Base-by-base conservation (phyloP, 2,329 filamentous ascomycete species). In the Colletotrichum destructivum region DNA sequence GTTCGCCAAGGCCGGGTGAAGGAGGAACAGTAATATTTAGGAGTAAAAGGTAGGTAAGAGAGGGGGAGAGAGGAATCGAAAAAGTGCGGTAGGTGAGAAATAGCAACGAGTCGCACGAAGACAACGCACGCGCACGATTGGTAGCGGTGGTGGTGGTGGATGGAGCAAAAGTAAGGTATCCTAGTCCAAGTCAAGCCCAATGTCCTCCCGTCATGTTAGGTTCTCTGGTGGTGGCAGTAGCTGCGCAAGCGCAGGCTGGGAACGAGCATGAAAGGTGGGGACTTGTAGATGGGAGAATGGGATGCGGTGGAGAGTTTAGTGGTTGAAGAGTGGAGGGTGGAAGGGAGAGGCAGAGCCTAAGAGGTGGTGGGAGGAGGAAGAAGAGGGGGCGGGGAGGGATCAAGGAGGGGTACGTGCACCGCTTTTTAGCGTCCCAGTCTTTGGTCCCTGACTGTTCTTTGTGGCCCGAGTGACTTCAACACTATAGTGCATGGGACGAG, bases 1-100 rank as follows among this genome's bases (percentile, higher is more conserved):
- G 62, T 52, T 69, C 40, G 69, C 69, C 66, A 71, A 73, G 68
- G 71, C 66, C 61, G 64, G 52, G 35, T 35, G 57, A 60, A 62
- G 42, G 62, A 31, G 35, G 54, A 62, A 42, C 57, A 61, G 46
- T 52, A 65, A 26, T 15, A 35, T 11, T 16, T 11, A 38, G n/a
- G n/a, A 15, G 21, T 18, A 21, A 18, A 31, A 55, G 23, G 56
- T 46, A 13, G 64, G 61, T 55, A 47, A 61, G 8, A 23, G 52
- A 38, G 21, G 40, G 16, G 31, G 47, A 69, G 51, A 21, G 16
- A 21, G 54, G n/a, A 49, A 62, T 35, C 26, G 42, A 69, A 65
- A 46, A 26, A 56, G 47, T 54, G 62, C 54, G 52, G 63, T 51
- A 66, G 42, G 68, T 56, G 23, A 47, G 56, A 46, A 71, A 46